Conservation (phyloP, 495 filamentous ascomycete species). For the Talaromyces liani region DNA sequence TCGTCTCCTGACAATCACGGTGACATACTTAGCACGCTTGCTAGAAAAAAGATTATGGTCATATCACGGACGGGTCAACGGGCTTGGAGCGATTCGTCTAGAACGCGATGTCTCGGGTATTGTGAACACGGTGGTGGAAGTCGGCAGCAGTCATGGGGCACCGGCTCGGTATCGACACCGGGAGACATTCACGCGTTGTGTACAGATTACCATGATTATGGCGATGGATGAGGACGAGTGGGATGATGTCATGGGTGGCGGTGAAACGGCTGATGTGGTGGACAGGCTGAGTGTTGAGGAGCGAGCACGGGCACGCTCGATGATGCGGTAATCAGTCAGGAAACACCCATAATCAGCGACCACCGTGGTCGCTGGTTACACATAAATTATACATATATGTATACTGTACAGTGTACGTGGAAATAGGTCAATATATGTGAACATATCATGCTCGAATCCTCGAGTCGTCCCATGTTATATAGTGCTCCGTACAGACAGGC, state of each 20-base stretch:
- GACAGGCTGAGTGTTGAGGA: slow-evolving; percentile 54
- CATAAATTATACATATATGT: neutral
- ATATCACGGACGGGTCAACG: slow-evolving; percentile 72
- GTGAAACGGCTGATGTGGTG: slow-evolving; percentile 34
- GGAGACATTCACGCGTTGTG: slow-evolving; percentile 70
- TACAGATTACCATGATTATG: slow-evolving; percentile 81
- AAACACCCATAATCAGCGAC: too few species aligned
- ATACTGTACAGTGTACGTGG: neutral
- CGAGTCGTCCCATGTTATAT: neutral
- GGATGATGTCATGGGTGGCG: slow-evolving; percentile 58
- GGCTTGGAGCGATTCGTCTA: slow-evolving; percentile 76
- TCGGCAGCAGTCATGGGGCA: slow-evolving; percentile 36
- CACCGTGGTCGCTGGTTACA: neutral
- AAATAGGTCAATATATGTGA: neutral
- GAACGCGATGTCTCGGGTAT: slow-evolving; percentile 84
- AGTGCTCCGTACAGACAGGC: neutral
- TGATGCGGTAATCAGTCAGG: slow-evolving; percentile 40
- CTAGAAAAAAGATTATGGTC: slow-evolving; percentile 90
- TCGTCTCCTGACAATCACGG: slow-evolving; percentile 62
- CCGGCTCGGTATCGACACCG: slow-evolving; percentile 60
- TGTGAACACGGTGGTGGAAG: slow-evolving; percentile 64
- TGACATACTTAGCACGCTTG: slow-evolving; percentile 62
- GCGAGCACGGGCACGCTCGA: slow-evolving; percentile 51
- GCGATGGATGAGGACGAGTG: slow-evolving; percentile 99
- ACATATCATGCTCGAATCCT: neutral